Conservation (phyloP, 2,329 filamentous ascomycete genomes). For the Pestalotiopsis sp. region DNA sequence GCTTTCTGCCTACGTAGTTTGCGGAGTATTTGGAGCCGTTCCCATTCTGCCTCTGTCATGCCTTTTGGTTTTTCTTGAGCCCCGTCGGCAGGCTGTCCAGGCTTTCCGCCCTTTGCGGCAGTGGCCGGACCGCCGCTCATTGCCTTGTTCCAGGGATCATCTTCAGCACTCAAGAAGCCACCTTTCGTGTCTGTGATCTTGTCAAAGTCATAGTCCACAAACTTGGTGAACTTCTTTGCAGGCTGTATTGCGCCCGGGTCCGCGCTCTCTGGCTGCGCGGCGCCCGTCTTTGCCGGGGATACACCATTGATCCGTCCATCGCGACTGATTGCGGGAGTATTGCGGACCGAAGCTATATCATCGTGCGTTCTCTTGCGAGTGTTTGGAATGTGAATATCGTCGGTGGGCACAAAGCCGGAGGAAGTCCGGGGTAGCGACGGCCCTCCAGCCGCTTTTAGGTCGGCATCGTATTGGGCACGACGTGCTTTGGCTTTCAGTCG, state of each 20-base stretch:
- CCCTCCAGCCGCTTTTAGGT: constrained; percentile 50
- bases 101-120: constrained; percentile 25
- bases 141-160: constrained; percentile 87
- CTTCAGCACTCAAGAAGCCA: constrained; percentile 86
- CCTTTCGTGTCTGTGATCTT: constrained; percentile 98
- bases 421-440: constrained; percentile 52
- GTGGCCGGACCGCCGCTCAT: constrained; percentile 55
- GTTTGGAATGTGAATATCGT: constrained; percentile 62
- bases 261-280: constrained; percentile 18
- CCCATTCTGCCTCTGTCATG: constrained; percentile 93
- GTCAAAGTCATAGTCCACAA: constrained; percentile 96
- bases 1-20: constrained; percentile 73
- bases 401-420: constrained; percentile 73
- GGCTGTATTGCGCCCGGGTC: constrained; percentile 61
- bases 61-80: constrained; percentile 74
- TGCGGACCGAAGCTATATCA: constrained; percentile 56
- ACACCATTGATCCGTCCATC: constrained; percentile 61
- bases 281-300: constrained; percentile 40
- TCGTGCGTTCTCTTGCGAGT: constrained; percentile 71
- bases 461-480: constrained; percentile 72
- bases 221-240: constrained; percentile 87
- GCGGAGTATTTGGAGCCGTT: constrained; percentile 75
- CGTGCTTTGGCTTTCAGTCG: constrained; percentile 87
- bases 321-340: constrained; percentile 62
- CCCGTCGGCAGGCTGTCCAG: constrained; percentile 31